Conservation (phyloP, 139 green algal species). For the Chlorella ohadii region DNA sequence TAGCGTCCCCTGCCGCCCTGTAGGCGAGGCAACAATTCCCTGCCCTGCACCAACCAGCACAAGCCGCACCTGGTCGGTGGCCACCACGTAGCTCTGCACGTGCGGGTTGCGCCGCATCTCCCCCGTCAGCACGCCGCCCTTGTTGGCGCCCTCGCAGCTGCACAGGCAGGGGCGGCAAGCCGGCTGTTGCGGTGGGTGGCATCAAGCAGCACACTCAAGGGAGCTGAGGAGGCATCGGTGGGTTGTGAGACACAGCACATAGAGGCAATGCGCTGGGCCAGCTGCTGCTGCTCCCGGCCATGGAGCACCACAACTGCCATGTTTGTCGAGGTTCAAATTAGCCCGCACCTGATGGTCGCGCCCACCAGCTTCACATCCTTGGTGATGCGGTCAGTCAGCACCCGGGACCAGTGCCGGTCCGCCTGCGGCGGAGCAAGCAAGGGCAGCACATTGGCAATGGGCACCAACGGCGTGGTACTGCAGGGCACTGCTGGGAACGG, state of each 20-base stretch:
- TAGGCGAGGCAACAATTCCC: too few species aligned
- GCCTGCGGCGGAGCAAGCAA: background rate
- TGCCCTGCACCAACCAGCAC: background rate
- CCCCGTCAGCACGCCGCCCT: conserved; percentile 36
- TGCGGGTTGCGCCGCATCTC: conserved; percentile 41
- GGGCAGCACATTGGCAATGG: background rate
- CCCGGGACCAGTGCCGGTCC: conserved; percentile 26
- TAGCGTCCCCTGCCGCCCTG: too few species aligned
- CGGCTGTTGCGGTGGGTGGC: too few species aligned
- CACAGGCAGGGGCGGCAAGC: background rate
- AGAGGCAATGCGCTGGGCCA: too few species aligned
- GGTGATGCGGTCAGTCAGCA: conserved; percentile 19
- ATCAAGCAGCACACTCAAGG: background rate
- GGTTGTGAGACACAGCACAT: too few species aligned
- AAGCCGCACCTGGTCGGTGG: conserved; percentile 56
- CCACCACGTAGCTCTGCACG: conserved; percentile 40
- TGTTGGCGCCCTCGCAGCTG: conserved; percentile 41
- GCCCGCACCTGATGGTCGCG: conserved; percentile 28
- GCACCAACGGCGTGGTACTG: too few species aligned
- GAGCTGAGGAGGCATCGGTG: too few species aligned
- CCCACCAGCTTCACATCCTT: conserved; percentile 31
- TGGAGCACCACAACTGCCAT: too few species aligned
- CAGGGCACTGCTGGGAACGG: too few species aligned
- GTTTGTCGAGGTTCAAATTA: too few species aligned
- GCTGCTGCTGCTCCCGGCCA: too few species aligned